Conservation (phyloP, 345 rosid genomes). For the Eucalyptus microcorys region DNA sequence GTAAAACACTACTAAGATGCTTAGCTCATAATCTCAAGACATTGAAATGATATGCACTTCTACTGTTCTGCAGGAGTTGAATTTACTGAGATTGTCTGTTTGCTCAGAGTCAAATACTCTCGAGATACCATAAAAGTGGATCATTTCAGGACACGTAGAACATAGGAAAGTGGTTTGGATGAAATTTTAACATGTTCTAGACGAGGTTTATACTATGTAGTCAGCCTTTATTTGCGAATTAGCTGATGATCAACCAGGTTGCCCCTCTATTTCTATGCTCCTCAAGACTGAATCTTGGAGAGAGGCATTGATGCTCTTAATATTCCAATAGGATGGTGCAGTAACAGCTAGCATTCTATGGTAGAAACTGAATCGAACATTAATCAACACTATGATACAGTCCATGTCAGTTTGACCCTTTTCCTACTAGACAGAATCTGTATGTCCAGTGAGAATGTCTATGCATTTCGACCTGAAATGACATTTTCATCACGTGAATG, state of each 20-base stretch:
- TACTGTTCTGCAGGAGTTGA: not conserved
- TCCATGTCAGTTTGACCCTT: not conserved
- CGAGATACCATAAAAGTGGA: not conserved
- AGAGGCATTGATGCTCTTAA: not conserved
- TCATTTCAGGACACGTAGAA: not conserved
- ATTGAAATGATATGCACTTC: not conserved
- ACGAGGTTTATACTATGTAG: not conserved
- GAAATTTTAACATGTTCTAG: not conserved
- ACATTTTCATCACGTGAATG: not conserved
- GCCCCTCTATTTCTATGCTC: not conserved
- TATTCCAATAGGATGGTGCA: not conserved
- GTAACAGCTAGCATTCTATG: not conserved
- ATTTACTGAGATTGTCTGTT: not conserved
- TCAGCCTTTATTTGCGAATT: not conserved
- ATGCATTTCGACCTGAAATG: not conserved
- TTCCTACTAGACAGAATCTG: not conserved
- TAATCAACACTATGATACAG: not conserved
- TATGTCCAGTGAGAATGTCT: not conserved
- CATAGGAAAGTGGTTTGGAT: not conserved
- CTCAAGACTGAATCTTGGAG: not conserved
- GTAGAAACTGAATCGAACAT: not conserved
- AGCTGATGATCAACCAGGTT: not conserved
- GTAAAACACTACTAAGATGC: not conserved
- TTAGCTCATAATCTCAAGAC: not conserved
- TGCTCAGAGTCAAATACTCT: not conserved